Evolutionary conservation across 192 early-diverging fungal species (phyloP).

Genomic region (Entomortierella parvispora): DNA sequence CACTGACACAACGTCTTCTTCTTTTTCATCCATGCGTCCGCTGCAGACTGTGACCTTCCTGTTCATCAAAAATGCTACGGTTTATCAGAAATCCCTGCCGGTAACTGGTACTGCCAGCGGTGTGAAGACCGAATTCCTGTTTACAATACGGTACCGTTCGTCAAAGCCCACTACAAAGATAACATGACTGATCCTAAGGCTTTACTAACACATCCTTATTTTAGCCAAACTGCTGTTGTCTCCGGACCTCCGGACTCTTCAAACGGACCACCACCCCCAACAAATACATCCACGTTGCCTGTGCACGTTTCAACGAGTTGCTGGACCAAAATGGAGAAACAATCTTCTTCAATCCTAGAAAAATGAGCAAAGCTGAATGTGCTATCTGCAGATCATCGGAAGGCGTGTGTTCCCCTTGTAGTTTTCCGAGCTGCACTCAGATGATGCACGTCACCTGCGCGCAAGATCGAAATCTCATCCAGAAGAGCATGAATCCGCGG

Average conservation of each 20-base stretch:
- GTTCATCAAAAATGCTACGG: constrained; percentile 60
- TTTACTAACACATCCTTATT: background rate
- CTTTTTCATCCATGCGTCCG: constrained; percentile 18
- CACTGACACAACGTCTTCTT: constrained; percentile 1
- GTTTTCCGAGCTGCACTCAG: constrained; percentile 20
- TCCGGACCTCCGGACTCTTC: constrained; percentile 49
- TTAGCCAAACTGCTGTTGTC: constrained; percentile 59
- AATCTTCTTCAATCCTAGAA: constrained; percentile 37
- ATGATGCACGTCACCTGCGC: constrained; percentile 49
- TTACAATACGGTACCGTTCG: constrained; percentile 51
- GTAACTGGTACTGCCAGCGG: constrained; percentile 61
- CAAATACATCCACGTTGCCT: constrained; percentile 60
- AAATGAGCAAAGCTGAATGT: constrained; percentile 34
- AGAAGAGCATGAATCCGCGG: constrained; percentile 13
- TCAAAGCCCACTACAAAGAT: background rate
- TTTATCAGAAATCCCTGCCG: constrained; percentile 53
- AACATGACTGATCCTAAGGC: background rate
- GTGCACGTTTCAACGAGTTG: constrained; percentile 53
- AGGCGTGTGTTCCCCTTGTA: constrained; percentile 35
- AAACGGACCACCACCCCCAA: constrained; percentile 53
- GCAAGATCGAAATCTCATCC: constrained; percentile 18
- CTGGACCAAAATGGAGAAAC: constrained; percentile 40
- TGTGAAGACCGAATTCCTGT: constrained; percentile 53
- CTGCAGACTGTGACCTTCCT: constrained; percentile 50
- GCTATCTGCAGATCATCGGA: constrained; percentile 29